Evolutionary conservation across 202 grass and related monocot species (phyloP).

Genomic region (Dendrocalamus latiflorus): DNA sequence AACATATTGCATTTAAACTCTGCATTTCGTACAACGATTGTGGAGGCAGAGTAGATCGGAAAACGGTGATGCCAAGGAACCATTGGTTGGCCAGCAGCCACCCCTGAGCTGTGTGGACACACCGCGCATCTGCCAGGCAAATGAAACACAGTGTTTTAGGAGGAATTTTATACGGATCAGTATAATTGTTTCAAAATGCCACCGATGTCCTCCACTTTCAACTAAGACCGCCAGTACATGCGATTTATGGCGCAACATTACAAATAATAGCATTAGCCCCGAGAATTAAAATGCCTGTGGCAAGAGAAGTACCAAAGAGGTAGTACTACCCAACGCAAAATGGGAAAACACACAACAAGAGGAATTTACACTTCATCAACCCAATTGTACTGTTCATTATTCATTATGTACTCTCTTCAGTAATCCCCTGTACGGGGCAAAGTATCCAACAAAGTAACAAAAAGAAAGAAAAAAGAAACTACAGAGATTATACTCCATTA

Average conservation of each 20-base stretch:
- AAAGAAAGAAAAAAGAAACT: background rate
- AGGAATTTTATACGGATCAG: background rate
- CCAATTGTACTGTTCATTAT: constrained; percentile 13
- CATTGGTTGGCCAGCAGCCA: background rate
- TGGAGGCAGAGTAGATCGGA: background rate
- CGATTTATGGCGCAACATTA: background rate
- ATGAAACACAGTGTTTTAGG: background rate
- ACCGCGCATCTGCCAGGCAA: background rate
- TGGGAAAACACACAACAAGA: background rate
- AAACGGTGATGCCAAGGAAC: too few species aligned
- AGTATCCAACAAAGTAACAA: background rate
- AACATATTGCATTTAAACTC: too few species aligned
- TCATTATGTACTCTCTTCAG: constrained; percentile 23
- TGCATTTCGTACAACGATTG: background rate
- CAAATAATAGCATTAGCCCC: background rate
- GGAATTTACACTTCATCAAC: background rate
- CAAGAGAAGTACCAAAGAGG: background rate
- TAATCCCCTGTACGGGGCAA: background rate
- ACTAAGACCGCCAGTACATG: background rate
- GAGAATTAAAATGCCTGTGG: background rate
- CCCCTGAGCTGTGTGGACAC: background rate
- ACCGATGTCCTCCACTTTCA: background rate
- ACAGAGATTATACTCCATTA: background rate
- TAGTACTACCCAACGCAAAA: background rate
- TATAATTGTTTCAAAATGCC: background rate